phyloP scores from a whole-genome alignment of 2,329 filamentous ascomycete genomes.

The Aspergillus arachidicola region DNA sequence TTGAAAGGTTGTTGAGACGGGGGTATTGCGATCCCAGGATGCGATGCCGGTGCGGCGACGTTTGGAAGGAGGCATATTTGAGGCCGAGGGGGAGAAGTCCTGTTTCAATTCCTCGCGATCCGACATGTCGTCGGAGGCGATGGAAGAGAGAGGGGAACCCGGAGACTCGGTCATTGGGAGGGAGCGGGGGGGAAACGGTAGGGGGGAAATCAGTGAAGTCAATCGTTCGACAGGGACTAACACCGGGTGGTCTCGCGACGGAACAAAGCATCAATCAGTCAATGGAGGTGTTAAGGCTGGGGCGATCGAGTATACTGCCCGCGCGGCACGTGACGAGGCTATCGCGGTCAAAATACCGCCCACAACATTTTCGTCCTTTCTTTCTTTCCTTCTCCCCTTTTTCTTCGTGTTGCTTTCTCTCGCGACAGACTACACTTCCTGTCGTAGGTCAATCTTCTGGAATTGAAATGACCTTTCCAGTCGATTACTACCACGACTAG shows the following conservation, averaged over 20 bases:
- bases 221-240: not conserved
- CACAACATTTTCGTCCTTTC: constrained; percentile 8
- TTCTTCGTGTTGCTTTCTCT: not conserved
- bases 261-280: constrained; percentile 7
- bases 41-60: constrained; percentile 49
- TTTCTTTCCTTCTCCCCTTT: constrained; percentile 14
- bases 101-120: constrained; percentile 57
- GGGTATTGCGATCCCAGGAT: constrained; percentile 54
- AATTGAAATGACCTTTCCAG: not conserved
- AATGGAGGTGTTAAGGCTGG: not conserved
- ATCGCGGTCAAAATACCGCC: constrained; percentile 14
- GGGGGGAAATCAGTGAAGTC: constrained; percentile 2
- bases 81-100: constrained; percentile 49
- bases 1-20: constrained; percentile 46
- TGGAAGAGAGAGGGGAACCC: constrained; percentile 65
- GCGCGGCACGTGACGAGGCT: constrained; percentile 28
- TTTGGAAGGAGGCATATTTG: constrained; percentile 51
- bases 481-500: not conserved
- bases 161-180: constrained; percentile 57
- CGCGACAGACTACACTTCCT: no score
- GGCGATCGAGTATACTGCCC: constrained; percentile 24
- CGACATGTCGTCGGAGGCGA: constrained; percentile 64
- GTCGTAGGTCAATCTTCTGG: not conserved
- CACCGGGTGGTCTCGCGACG: not conserved
- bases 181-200: constrained; percentile 4